Base-by-base conservation (phyloP, 441 rosid genomes). In the Capsella rubella region DNA sequence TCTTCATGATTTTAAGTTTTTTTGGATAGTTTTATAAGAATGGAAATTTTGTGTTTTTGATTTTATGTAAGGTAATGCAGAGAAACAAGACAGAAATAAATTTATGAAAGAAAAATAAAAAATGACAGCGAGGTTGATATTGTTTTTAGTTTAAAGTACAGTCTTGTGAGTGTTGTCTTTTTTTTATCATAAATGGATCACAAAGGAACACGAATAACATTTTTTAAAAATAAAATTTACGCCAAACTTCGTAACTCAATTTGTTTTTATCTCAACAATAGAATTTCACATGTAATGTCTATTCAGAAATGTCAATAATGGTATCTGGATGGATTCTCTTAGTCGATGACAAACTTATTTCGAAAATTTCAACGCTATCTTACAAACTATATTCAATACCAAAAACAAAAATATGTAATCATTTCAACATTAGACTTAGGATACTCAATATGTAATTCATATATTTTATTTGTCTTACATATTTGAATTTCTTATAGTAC, bases 121-220 rank as follows among this genome's bases (percentile, higher is more conserved):
- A 46, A 45, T 66, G 78, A 70, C 85, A 63, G 60, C 14, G 29
- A 34, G 56, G 32, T 60, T 72, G 15, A 57, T 61, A 60, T 72
- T 71, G 59, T 71, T 63, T 52, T 71, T 65, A 53, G 34, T 61
- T 10, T 14, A 34, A 1, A n/a, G 81, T 69, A 74, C 78, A 68
- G 69, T 73, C 75, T 73, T 74, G 78, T 73, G 74, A 60, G 46
- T 55, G 31, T 58, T 65, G 72, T 71, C 67, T 18, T 64, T 42
- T 42, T 40, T 64, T 13, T 28, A 77, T 50, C 72, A 71, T 71
- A 58, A 71, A 77, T 71, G 64, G 69, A 58, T 77, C 73, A 21
- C 21, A 74, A 66, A 40, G 12, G 39, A 55, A 63, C 39, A 62
- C 10, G 8, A 39, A 68, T 29, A 16, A 52, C 68, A 59, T 65